Percentiles rank a stretch among this genome's conserved stretches.
Conservation (phyloP, 257 asterid species). For the Ballota nigra region DNA sequence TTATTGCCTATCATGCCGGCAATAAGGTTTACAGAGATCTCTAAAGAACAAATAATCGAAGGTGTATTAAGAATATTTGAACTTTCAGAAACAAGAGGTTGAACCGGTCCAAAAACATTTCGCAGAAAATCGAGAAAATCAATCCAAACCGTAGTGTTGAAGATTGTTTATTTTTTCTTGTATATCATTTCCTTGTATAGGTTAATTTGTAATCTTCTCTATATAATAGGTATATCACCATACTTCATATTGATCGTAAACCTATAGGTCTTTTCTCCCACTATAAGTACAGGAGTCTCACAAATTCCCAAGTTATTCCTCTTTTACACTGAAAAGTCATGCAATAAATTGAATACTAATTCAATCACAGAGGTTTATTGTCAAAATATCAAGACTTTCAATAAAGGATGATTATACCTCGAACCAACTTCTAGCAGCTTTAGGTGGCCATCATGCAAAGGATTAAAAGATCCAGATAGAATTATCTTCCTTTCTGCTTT, state of each 20-base stretch:
- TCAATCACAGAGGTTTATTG: neutral
- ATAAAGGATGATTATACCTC: constrained; percentile 44
- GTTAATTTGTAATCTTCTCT: neutral
- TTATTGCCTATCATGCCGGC: neutral
- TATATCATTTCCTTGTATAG: neutral
- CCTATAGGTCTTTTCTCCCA: neutral
- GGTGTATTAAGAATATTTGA: neutral
- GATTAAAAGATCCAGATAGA: constrained; percentile 91
- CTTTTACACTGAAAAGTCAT: too few species aligned
- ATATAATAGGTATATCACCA: neutral
- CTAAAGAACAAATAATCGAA: neutral
- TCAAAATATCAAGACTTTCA: constrained; percentile 9
- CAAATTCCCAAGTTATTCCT: too few species aligned
- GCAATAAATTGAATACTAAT: neutral
- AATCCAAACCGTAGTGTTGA: neutral
- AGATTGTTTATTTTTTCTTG: neutral
- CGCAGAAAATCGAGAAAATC: neutral
- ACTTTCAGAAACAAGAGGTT: neutral
- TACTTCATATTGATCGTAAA: neutral
- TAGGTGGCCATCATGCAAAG: constrained; percentile 91
- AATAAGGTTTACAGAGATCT: constrained; percentile 2
- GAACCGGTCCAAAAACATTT: neutral
- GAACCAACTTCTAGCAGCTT: constrained; percentile 89
- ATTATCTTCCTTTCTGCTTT: constrained; percentile 69
- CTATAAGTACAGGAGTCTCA: too few species aligned